phyloP scores from a whole-genome alignment of 176 grass and related monocot species.

The Zoysia japonica region DNA sequence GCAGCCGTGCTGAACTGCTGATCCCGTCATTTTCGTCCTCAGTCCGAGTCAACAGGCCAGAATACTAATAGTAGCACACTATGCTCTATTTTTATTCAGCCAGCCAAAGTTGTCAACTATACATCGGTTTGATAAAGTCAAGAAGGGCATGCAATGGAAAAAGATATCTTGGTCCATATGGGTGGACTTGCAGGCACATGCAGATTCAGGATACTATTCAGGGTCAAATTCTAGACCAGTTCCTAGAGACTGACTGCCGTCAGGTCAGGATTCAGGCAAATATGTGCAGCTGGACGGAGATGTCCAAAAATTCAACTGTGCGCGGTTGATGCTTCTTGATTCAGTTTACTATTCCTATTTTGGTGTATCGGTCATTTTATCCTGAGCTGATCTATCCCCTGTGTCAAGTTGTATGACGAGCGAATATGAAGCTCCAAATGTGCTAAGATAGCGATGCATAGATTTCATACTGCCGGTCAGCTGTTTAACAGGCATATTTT shows the following conservation, averaged over 20 bases:
- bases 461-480: neutral
- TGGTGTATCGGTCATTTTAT: neutral
- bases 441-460: neutral
- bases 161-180: neutral
- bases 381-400: neutral
- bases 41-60: neutral
- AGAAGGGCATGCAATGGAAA: slow-evolving; percentile 24
- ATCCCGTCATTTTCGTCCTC: neutral
- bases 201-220: neutral
- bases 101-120: neutral
- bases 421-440: neutral
- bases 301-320: too few relatives aligned
- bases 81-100: neutral
- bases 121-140: slow-evolving; percentile 23
- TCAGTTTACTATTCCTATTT: neutral
- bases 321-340: neutral
- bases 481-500: neutral
- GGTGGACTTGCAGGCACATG: neutral
- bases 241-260: neutral
- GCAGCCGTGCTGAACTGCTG: neutral
- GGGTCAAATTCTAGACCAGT: neutral
- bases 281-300: neutral
- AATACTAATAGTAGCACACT: neutral
- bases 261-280: neutral
- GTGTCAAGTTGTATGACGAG: neutral